Percentiles rank a stretch among this genome's conserved stretches.
phyloP scores from a whole-genome alignment of 176 grass and related monocot genomes.

The Poa pratensis region DNA sequence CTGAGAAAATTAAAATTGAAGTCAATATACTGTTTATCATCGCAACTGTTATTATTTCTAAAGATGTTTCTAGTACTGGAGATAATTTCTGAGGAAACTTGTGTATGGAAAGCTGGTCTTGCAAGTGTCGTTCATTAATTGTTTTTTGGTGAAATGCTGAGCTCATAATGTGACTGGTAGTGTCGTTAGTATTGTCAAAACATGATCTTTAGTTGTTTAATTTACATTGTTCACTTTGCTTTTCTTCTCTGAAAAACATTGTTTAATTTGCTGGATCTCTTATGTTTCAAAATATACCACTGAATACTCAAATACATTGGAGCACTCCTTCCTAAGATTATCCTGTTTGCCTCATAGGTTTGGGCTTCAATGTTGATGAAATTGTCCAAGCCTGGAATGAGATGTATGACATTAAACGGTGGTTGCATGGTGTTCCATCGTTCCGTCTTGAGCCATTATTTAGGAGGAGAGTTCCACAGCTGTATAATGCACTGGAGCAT shows the following conservation, averaged over 20 bases:
- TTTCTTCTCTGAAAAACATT: not conserved
- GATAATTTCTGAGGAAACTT: not conserved
- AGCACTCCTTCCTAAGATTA: conserved; percentile 23
- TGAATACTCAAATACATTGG: not conserved
- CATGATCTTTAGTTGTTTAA: not conserved
- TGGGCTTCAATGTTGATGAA: conserved; percentile 85
- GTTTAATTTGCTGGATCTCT: conserved; percentile 2
- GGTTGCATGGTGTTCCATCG: conserved; percentile 71
- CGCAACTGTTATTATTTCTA: not conserved
- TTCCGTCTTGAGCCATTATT: conserved; percentile 86
- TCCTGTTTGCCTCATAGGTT: conserved; percentile 52
- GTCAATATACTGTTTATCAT: not conserved
- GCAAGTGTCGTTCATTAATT: not conserved
- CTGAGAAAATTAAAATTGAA: conserved; percentile 12
- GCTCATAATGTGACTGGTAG: not conserved
- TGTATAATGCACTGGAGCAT: conserved; percentile 65
- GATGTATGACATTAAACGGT: conserved; percentile 87
- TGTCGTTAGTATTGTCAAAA: not conserved
- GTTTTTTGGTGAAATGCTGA: not conserved
- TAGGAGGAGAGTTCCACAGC: conserved; percentile 68
- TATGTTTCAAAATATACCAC: conserved; percentile 23
- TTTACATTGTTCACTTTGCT: not conserved
- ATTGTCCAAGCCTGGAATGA: conserved; percentile 93
- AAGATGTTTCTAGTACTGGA: not conserved
- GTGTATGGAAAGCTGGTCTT: not conserved